These are phyloP conservation scores for Suillus clintonianus DNA, from an alignment of 768 basidiomycete genomes.

Conservation along the genomic window DNA sequence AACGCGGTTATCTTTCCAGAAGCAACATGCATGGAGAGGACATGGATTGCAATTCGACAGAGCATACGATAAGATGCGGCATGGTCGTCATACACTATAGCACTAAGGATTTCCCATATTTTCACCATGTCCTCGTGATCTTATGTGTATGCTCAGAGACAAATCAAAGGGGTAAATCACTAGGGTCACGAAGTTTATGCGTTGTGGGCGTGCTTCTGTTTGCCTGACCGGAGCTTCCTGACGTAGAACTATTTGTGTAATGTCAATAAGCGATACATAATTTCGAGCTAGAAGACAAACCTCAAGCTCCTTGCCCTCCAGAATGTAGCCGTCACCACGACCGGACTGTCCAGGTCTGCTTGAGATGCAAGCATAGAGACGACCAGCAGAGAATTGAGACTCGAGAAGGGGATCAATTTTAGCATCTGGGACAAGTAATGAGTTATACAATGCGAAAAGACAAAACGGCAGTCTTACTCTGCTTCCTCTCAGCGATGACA, in stretches of 20 bases:
- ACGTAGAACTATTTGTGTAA: constrained; percentile 76
- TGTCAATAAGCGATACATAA: constrained; percentile 18
- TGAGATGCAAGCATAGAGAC: constrained; percentile 90
- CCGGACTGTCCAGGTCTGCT: constrained; percentile 97
- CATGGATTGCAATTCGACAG: constrained; percentile 10
- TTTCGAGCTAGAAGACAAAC: constrained; percentile 41
- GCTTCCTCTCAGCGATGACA: constrained; percentile 85
- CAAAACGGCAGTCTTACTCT: constrained; percentile 52
- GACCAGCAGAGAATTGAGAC: constrained; percentile 89
- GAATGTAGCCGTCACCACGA: constrained; percentile 94
- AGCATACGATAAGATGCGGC: constrained; percentile 8
- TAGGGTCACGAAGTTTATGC: constrained; percentile 28
- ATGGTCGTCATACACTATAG: constrained; percentile 14
- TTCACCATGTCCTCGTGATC: constrained; percentile 7
- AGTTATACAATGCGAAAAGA: constrained; percentile 12
- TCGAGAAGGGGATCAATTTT: constrained; percentile 92
- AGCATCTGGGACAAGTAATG: constrained; percentile 53
- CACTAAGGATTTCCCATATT: constrained; percentile 11
- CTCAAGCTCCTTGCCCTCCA: constrained; percentile 99
- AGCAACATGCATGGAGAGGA: constrained; percentile 2
- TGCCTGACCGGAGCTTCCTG: constrained; percentile 89
- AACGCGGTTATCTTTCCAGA: constrained; percentile 1
- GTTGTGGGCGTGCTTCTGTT: constrained; percentile 87
- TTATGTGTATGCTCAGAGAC: constrained; percentile 7
- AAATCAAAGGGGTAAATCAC: constrained; percentile 3